Evolutionary conservation across 148 eudicot species (phyloP).

Genomic region (Rheum nobile): DNA sequence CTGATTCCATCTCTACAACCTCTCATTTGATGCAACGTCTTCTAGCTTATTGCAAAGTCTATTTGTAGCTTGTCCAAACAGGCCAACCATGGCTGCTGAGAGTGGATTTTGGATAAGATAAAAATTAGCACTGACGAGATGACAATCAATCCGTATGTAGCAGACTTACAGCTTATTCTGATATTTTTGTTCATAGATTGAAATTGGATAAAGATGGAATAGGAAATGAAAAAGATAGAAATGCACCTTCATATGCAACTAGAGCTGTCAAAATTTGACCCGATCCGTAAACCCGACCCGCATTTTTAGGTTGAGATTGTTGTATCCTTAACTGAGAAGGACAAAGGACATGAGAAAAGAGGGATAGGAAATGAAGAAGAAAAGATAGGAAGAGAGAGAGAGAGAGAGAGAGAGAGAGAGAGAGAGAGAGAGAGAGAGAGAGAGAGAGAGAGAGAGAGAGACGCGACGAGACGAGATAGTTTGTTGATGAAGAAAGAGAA

Average conservation of each 20-base stretch:
- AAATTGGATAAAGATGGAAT: neutral
- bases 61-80: constrained; percentile 83
- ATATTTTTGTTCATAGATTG: neutral
- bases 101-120: neutral
- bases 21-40: constrained; percentile 64
- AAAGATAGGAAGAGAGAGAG: too few species aligned
- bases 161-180: neutral
- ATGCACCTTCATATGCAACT: constrained; percentile 83
- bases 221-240: constrained; percentile 1
- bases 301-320: too few species aligned
- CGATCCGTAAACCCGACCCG: too few species aligned
- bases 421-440: too few species aligned
- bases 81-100: constrained; percentile 73
- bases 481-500: too few species aligned
- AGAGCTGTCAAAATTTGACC: too few species aligned
- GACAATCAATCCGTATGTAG: neutral
- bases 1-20: constrained; percentile 96
- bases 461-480: too few species aligned
- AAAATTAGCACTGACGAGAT: constrained; percentile 3
- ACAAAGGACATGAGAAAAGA: too few species aligned
- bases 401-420: too few species aligned
- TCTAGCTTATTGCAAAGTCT: constrained; percentile 85
- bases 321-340: too few species aligned
- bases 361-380: too few species aligned
- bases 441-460: too few species aligned